phyloP scores from a whole-genome alignment of 2,329 filamentous ascomycete species.

The Tolypocladium ovalisporum region DNA sequence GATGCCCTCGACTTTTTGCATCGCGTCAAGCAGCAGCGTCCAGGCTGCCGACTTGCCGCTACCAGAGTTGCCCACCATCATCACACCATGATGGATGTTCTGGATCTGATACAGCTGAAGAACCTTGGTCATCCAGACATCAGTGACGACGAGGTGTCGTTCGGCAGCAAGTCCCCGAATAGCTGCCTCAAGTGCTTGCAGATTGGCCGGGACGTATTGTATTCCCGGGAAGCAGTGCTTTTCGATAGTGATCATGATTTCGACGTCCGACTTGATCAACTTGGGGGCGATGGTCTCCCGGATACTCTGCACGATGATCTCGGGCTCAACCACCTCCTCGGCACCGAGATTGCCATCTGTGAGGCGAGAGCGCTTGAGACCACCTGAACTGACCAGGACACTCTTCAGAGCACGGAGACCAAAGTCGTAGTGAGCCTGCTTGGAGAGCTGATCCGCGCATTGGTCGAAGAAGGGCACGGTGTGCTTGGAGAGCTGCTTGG shows the following conservation, averaged over 20 bases:
- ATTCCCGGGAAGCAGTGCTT: constrained; percentile 82
- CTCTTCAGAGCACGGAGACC: constrained; percentile 96
- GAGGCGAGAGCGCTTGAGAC: constrained; percentile 78
- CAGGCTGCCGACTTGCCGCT: constrained; percentile 93
- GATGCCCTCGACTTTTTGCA: constrained; percentile 81
- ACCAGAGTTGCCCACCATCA: constrained; percentile 99
- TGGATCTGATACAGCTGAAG: constrained; percentile 97
- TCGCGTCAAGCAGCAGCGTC: constrained; percentile 81
- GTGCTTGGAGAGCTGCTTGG: constrained; percentile 85
- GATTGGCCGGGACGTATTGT: constrained; percentile 80
- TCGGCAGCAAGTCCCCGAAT: constrained; percentile 76
- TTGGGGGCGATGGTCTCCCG: constrained; percentile 98
- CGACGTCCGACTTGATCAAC: constrained; percentile 83
- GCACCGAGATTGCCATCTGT: constrained; percentile 45
- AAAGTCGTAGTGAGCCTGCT: constrained; percentile 98
- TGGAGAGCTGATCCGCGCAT: constrained; percentile 70
- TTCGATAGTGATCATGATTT: constrained; percentile 79
- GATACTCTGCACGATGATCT: constrained; percentile 97
- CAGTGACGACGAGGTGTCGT: constrained; percentile 78
- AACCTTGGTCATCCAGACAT: constrained; percentile 95
- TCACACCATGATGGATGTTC: constrained; percentile 95
- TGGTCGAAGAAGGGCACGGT: constrained; percentile 98
- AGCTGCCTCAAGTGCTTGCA: constrained; percentile 67
- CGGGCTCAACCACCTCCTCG: constrained; percentile 74
- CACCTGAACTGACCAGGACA: constrained; percentile 94